Base-by-base conservation (phyloP, 2,329 filamentous ascomycete species). In the Aspergillus vadensis region DNA sequence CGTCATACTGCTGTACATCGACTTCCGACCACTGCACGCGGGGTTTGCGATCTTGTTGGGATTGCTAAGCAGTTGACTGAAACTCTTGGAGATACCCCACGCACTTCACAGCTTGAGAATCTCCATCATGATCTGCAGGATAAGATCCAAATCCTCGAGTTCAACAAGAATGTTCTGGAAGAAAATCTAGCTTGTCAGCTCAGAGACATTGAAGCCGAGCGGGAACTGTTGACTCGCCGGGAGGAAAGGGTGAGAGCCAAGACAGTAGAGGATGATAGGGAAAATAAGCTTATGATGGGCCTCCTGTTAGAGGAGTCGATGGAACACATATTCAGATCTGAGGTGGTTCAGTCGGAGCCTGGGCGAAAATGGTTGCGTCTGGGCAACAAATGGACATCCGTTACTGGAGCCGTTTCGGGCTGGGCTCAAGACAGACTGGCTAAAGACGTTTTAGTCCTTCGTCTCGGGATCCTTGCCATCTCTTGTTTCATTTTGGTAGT, bases 1-100 rank as follows among this genome's bases (percentile, higher is more conserved):
- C 58, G 58, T 2, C 53, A 60, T 2, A 48, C 53, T 2, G 54
- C 58, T 4, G 58, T 60, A 4, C 58, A 60, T n/a, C 53, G 58
- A 39, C 25, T 38, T 6, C 58, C 47, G 32, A 60, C 19, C 1
- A 57, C 58, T 7, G 54, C 53, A 0, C 47, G 21, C 7, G 58
- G 38, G 1, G 23, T 60, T 19, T 38, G 36, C 10, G 21, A 19
- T 1, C 5, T 57, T 8, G 39, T 60, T 4, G 17, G 19, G 0
- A 38, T 25, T 2, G 53, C 58, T 1, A 32, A 32, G 10, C 47
- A 36, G n/a, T n/a, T 60, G 14, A 8, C 54, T 3, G 48, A 52
- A 5, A 23, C 21, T 10, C 21, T 60, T 1, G 25, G 17, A 15
- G 54, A 60, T 5, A 3, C 36, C 6, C 2, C 19, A 6, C 53